These are phyloP conservation scores for Cicer arietinum DNA, from an alignment of 306 rosid genomes.

Conservation along the genomic window DNA sequence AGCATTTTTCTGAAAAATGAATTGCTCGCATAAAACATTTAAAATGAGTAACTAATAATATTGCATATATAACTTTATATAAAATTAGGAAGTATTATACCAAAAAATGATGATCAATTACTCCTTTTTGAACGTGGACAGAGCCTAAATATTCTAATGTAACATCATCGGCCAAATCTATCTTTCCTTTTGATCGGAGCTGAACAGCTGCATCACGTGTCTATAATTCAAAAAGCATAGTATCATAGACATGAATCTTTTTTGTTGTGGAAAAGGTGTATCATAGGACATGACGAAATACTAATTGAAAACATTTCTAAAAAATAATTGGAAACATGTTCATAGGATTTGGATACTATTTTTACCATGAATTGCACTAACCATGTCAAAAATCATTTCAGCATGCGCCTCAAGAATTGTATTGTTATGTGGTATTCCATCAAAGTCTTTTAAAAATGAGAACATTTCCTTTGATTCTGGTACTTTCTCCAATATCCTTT, in stretches of 20 bases:
- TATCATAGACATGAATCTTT: background rate
- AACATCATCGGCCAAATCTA: constrained; percentile 9
- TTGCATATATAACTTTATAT: background rate
- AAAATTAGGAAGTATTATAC: constrained; percentile 12
- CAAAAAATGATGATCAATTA: constrained; percentile 40
- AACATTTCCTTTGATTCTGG: constrained; percentile 43
- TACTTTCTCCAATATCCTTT: constrained; percentile 49
- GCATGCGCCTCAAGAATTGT: constrained; percentile 42
- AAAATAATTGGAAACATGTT: too few species aligned
- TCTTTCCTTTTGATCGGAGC: constrained; percentile 35
- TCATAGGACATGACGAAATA: background rate
- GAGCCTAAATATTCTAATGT: constrained; percentile 33
- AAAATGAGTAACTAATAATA: background rate
- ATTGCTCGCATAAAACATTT: background rate
- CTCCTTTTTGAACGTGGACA: constrained; percentile 38
- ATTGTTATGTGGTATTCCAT: constrained; percentile 43
- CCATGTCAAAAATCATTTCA: constrained; percentile 47
- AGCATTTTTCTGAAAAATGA: background rate
- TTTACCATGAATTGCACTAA: background rate
- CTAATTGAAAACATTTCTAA: too few species aligned
- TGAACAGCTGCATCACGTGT: constrained; percentile 37
- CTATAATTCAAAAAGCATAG: background rate
- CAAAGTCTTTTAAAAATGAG: constrained; percentile 40
- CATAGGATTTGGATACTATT: background rate
- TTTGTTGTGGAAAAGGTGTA: too few species aligned